Evolutionary conservation across 2,329 filamentous ascomycete species (phyloP), one percentile per base, ranked within the genome.

Genomic region (Fusarium scirpi): DNA sequence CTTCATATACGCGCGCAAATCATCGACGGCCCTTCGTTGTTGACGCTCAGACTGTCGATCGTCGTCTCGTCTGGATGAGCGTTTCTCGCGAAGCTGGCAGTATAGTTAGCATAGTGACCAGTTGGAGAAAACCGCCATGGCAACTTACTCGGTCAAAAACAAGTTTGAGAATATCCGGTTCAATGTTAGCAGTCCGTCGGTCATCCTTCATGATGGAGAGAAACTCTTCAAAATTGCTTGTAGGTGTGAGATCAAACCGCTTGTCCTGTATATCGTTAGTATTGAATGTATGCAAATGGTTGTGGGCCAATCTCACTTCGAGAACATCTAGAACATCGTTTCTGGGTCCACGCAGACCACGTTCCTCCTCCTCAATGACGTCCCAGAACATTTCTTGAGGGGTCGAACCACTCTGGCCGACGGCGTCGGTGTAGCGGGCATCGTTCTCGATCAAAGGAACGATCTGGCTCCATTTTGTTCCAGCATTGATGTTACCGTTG

Each of bases 351-450:
- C 94, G 91, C 49, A 98, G 84, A n/a, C 91, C 90, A 62, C 92
- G 90, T 77, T 99, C 95, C 79, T 98, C 94, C 79, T 97, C 94
- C 79, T 98, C 96, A 27, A 98, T 87, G 49, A 94, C 85, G 78
- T 99, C 96, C 94, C 95, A 98, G 83, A 99, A 98, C 9, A 99
- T 85, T 76, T 98, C 94, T 70, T 97, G 86, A 16, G 96, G 93
- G 7, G 89, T 92, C 7, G 94, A 97, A 59, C 95, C 94, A 62
- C 88, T 82, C 77, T 97, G 93, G 54, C 94, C 94, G 64, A 94
- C 87, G 85, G 97, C 94, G 69, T 89, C 90, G 74, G 85, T 86
- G 80, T 97, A 98, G 71, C 94, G 92, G 49, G 91, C 87, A 76
- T 99, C 96, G 58, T 92, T 85, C 74, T 92, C 88, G 72, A 99